Evolutionary conservation across 768 basidiomycete genomes (phyloP), one percentile per base, ranked within the genome.

Genomic region (Russula emetica): DNA sequence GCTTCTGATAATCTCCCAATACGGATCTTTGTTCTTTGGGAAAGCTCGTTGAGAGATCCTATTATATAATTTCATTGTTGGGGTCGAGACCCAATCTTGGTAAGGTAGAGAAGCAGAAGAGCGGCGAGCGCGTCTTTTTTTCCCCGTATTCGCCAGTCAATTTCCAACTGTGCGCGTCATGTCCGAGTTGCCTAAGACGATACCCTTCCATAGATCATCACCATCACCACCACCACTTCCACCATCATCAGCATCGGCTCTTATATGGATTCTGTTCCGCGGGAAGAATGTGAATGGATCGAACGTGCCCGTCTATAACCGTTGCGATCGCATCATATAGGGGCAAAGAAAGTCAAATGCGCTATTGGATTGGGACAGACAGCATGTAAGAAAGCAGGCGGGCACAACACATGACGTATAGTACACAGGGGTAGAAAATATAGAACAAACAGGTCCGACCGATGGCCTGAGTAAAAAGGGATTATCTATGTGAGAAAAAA

Each of bases 371-470:
- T 45, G 51, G 24, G 18, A 54, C 40, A 55, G 40, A 63, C 26
- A 54, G 45, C 53, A 55, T 45, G 58, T 59, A 47, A 14, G 30
- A 45, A 36, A 55, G 63, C 42, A 49, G 47, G 52, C 58, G 57
- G 45, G 51, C 51, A 63, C 38, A 55, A 49, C 58, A 64, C 53
- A 45, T 61, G 60, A 59, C 36, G 34, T 55, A 64, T 54, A 38
- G 63, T 60, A 60, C 62, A 63, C 58, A 55, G 58, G 63, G 58
- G 58, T 26, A n/a, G 24, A 18, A n/a, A 26, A 8, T 20, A 28
- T 18, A 10, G 28, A 54, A 24, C 47, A 40, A 58, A 40, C 6
- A 32, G 47, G 24, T 38, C 52, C 45, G 36, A 54, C 34, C 5
- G 36, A 34, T 32, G 44, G 55, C 16, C 55, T 42, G 5, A 45